Base-by-base conservation (phyloP, 768 basidiomycete genomes). In the Pleurotus tuber-regium region DNA sequence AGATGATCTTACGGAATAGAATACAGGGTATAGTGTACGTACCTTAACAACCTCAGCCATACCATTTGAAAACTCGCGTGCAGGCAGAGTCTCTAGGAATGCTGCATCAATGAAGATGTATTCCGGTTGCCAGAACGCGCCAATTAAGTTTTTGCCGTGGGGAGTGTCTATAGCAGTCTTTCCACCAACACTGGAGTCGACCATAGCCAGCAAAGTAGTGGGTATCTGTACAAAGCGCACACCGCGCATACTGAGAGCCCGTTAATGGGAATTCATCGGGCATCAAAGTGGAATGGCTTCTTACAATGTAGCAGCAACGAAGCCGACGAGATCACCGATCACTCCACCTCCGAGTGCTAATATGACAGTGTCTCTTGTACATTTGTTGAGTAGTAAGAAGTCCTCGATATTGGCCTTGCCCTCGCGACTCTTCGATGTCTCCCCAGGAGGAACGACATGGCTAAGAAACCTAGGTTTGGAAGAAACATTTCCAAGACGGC, bases 91-190 rank as follows among this genome's bases (percentile, higher is more conserved):
- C 62, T 94, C 92, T 51, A 99, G 81, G 77, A 97, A 96, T 1
- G 95, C 89, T 21, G 91, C 88, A 65, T 99, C 97, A 58, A 98
- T 96, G 71, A 99, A 99, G 64, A 98, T 87, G 74, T 87, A 98
- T 60, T 89, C 83, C 0, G 97, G 97, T 69, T 98, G 96, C 92
- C 93, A 94, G 76, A 98, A 99, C 4, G 96, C 89, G 53, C 97
- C 97, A 58, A 99, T 92, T 58, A 98, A 80, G 69, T 99, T 99
- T 74, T 99, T 99, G 50, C 97, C 97, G 57, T 93, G 91, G 2
- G 92, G 93, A 0, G 96, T 98, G 65, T 99, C 97, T 55, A 98
- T 94, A n/a, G 97, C 96, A 0, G 97, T 99, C 76, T 98, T 99
- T 29, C 97, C 96, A 4, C 97, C 97, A 38, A 99, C 86, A 54